Evolutionary conservation across 2,329 filamentous ascomycete genomes (phyloP).

Genomic region (Fonsecaea multimorphosa): DNA sequence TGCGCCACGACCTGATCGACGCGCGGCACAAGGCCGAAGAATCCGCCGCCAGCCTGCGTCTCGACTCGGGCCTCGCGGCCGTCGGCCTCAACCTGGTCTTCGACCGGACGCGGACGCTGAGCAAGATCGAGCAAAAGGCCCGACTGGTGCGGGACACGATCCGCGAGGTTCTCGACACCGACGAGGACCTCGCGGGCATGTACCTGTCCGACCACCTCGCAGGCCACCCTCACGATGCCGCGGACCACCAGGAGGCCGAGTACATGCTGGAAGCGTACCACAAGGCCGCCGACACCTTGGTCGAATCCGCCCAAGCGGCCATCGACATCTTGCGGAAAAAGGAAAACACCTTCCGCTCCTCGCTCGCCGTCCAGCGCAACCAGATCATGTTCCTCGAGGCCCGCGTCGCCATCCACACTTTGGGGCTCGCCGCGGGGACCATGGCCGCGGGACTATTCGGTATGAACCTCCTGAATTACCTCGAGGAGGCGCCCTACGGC

Average conservation of each 20-base stretch:
- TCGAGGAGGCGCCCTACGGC: constrained; percentile 44
- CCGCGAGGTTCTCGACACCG: constrained; percentile 45
- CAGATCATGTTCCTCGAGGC: constrained; percentile 50
- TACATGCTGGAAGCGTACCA: constrained; percentile 49
- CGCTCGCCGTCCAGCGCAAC: constrained; percentile 47
- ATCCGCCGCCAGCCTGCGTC: constrained; percentile 26
- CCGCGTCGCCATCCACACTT: constrained; percentile 47
- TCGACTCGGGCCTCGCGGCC: constrained; percentile 30
- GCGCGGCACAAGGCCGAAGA: constrained; percentile 23
- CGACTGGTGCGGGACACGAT: constrained; percentile 45
- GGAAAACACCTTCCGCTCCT: constrained; percentile 44
- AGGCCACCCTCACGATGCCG: constrained; percentile 41
- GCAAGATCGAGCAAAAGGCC: constrained; percentile 44
- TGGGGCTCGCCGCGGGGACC: constrained; percentile 46
- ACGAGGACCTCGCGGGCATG: constrained; percentile 48
- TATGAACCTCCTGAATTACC: constrained; percentile 49
- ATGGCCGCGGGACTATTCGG: constrained; percentile 47
- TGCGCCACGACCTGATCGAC: constrained; percentile 42
- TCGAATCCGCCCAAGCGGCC: constrained; percentile 42
- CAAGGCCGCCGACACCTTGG: constrained; percentile 46
- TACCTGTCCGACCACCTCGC: constrained; percentile 44
- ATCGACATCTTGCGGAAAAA: constrained; percentile 43
- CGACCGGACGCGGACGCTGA: constrained; percentile 41
- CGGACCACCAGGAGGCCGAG: constrained; percentile 48
- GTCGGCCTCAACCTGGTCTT: constrained; percentile 41